A percentile compares a stretch with the other conserved stretches of the same genome.
Evolutionary conservation across 78 protist species (phyloP).

Genomic region (Pigoraptor vietnamica): DNA sequence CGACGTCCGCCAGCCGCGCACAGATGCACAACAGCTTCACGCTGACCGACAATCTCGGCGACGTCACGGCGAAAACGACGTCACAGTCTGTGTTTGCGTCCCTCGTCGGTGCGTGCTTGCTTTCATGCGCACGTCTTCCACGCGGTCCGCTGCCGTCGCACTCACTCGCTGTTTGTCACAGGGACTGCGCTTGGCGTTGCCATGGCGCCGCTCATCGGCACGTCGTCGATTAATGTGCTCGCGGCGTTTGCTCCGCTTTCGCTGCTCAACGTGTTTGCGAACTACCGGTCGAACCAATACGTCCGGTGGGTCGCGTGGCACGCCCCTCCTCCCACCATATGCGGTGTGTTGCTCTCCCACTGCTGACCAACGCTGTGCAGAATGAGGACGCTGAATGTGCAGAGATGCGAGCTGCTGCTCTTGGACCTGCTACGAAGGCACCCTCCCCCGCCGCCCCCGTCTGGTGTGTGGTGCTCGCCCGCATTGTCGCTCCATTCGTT

Average conservation of each 20-base stretch:
- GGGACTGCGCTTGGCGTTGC: background rate
- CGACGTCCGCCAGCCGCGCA: conserved; percentile 36
- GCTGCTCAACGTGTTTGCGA: background rate
- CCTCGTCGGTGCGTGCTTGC: conserved; percentile 7
- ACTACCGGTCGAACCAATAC: background rate
- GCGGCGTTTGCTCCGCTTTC: background rate
- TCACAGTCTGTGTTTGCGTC: conserved; percentile 33
- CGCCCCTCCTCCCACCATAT: background rate
- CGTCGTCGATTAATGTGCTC: background rate
- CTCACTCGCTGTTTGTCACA: background rate
- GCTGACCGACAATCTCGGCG: conserved; percentile 36
- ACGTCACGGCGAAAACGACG: conserved; percentile 39
- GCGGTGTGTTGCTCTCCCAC: background rate
- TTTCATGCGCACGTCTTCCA: background rate
- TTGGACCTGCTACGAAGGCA: background rate
- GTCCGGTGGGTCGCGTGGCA: background rate
- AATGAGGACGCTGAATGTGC: background rate
- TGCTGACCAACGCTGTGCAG: background rate
- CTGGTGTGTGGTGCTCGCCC: background rate
- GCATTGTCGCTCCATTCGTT: background rate
- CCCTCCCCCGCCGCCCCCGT: background rate
- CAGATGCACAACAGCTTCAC: conserved; percentile 27
- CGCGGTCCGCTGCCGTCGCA: no score
- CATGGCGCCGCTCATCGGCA: conserved; percentile 1
- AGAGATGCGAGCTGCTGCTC: background rate